Base-by-base conservation (phyloP, 495 filamentous ascomycete species). In the Aspergillus avenaceus region DNA sequence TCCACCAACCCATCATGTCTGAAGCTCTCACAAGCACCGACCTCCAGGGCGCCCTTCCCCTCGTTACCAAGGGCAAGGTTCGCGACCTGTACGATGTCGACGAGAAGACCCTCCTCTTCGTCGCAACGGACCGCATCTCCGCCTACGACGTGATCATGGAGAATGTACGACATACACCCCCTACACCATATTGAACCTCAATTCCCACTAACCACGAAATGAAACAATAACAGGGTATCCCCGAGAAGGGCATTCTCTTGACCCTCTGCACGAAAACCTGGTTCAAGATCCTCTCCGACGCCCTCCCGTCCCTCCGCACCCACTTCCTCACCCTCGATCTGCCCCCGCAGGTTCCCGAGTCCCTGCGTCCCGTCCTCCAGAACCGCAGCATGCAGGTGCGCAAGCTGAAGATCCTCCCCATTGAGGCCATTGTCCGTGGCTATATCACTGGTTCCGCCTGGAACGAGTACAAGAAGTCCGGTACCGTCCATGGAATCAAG, bases 361-460 rank as follows among this genome's bases (percentile, higher is more conserved):
- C 67, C 19, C 76, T 85, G 44, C 63, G 69, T 7, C 59, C 70
- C 9, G 64, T 76, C 40, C 74, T 93, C 14, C 80, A 82, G 45
- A 77, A 77, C 57, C 84, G 91, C 34, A 83, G 79, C 57, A 96
- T 96, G 91, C 80, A 85, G 52, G 90, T 96, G 45, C 84, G 85
- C 53, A 83, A 82, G 53, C 76, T 89, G 23, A 79, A 84, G 45
- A 79, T 95, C 43, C 84, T 96, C 49, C 89, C 88, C n/a, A 79
- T 97, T 51, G 93, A 97, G 70, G 88, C 86, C 14, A 89, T 91
- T 49, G 91, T 96, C 2, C 84, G 92, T 24, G 92, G 93, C 47
- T 97, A 97, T 69, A 85, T 98, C 66, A 96, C 91, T 5, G 93
- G 93, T 11, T 88, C 85, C 47, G 91, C 90, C 4, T 98, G 93